A percentile compares a stretch with the other conserved stretches of the same genome.
These are phyloP conservation scores for Cladosporium oxysporum DNA, from an alignment of 2,329 filamentous ascomycete species.

Conservation along the genomic window DNA sequence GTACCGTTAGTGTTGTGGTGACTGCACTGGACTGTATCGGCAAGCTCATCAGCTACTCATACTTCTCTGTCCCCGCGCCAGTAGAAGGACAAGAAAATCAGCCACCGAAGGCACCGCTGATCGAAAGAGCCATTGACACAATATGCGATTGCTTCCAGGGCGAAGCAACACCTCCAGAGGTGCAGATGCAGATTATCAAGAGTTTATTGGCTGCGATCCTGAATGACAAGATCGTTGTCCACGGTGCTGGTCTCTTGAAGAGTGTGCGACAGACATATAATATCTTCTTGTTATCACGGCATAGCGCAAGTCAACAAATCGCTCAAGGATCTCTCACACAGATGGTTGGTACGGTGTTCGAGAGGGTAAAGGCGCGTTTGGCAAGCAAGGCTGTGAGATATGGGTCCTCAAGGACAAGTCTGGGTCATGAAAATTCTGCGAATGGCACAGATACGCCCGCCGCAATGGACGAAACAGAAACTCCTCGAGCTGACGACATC, in stretches of 20 bases:
- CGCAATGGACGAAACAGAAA: slow-evolving; percentile 29
- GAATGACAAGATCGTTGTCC: slow-evolving; percentile 98
- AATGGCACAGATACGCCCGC: slow-evolving; percentile 34
- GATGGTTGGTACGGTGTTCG: slow-evolving; percentile 98
- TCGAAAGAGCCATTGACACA: slow-evolving; percentile 96
- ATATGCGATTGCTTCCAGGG: slow-evolving; percentile 99
- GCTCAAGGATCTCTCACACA: slow-evolving; percentile 96
- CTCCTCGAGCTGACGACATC: slow-evolving; percentile 34
- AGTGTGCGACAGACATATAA: slow-evolving; percentile 98
- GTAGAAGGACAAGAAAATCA: slow-evolving; percentile 39
- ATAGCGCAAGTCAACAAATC: slow-evolving; percentile 91
- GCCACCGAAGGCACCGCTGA: slow-evolving; percentile 64
- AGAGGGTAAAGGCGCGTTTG: slow-evolving; percentile 83
- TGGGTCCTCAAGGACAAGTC: slow-evolving; percentile 51
- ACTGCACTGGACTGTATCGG: slow-evolving; percentile 96
- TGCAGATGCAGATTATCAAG: slow-evolving; percentile 98
- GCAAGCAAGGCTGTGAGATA: slow-evolving; percentile 82
- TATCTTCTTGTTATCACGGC: slow-evolving; percentile 94
- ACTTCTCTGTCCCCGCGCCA: slow-evolving; percentile 73
- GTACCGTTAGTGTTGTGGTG: slow-evolving; percentile 82
- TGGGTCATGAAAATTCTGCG: slow-evolving; percentile 34
- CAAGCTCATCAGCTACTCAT: slow-evolving; percentile 98
- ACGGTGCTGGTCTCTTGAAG: slow-evolving; percentile 92
- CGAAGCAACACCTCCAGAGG: slow-evolving; percentile 85
- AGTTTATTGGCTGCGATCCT: slow-evolving; percentile 91